Conservation (phyloP, 441 rosid genomes). For the Jatropha multifida region DNA sequence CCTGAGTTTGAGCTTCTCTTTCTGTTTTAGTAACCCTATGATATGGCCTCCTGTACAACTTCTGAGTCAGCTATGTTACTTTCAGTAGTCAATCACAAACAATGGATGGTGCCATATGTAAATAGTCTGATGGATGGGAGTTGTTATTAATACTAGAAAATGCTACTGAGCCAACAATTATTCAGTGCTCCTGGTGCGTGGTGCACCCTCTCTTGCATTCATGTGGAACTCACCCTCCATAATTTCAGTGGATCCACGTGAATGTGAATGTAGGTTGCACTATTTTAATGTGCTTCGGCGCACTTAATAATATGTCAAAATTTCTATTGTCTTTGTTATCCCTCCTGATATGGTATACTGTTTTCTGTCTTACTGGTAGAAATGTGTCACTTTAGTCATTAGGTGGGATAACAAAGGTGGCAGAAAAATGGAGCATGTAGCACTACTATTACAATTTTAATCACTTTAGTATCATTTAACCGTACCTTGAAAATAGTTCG, state of each 20-base stretch:
- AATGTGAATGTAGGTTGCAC: no score
- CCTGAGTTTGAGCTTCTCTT: neutral
- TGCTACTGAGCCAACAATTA: neutral
- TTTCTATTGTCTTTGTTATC: no score
- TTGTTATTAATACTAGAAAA: neutral
- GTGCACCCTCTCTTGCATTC: no score
- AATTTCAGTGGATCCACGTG: no score
- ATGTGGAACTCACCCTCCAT: no score
- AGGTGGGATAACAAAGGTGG: neutral
- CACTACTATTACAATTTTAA: neutral
- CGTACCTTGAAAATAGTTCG: neutral
- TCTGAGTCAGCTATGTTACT: conserved; percentile 4
- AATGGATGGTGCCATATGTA: neutral
- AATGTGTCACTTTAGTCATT: neutral
- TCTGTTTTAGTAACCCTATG: conserved; percentile 6
- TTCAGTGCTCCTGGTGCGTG: no score
- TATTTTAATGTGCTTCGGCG: no score
- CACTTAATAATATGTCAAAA: no score
- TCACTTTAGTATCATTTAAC: neutral
- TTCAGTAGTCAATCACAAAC: neutral
- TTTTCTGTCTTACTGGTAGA: neutral
- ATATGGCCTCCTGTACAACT: conserved; percentile 6
- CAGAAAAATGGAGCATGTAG: neutral
- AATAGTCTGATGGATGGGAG: neutral
- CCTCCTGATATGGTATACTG: no score